Evolutionary conservation across 345 rosid species (phyloP).

Genomic region (Citrus unshiu): DNA sequence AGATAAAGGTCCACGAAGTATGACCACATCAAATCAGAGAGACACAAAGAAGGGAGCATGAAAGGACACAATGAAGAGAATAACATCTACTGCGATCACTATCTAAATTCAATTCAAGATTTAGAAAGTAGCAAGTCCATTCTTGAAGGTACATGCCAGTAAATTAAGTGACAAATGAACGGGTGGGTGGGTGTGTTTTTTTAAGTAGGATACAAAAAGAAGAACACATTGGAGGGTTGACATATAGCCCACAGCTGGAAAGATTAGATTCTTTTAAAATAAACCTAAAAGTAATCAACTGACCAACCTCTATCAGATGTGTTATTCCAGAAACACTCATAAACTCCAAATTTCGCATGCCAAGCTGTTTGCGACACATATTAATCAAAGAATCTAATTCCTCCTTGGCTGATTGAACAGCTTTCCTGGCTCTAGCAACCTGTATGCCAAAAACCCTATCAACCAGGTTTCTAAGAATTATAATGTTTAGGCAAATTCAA

Average conservation of each 20-base stretch:
- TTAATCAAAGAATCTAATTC: conserved; percentile 49
- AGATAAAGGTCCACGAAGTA: not conserved
- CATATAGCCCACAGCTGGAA: not conserved
- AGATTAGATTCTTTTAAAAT: not conserved
- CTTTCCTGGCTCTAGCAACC: conserved; percentile 68
- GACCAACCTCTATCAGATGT: conserved; percentile 61
- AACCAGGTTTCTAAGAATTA: not conserved
- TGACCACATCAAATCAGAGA: not conserved
- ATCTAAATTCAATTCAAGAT: not conserved
- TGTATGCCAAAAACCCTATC: conserved; percentile 23
- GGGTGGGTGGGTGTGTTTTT: not conserved
- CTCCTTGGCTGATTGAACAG: conserved; percentile 59
- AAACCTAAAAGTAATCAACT: conserved; percentile 1
- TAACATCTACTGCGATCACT: not conserved
- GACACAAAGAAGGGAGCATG: not conserved
- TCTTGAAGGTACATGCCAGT: not conserved
- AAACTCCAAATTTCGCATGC: conserved; percentile 48
- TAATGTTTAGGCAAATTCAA: not conserved
- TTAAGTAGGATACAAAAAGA: not conserved
- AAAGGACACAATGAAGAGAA: not conserved
- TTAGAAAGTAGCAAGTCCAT: not conserved
- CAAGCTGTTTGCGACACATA: conserved; percentile 46
- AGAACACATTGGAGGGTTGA: not conserved
- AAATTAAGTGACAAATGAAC: not conserved
- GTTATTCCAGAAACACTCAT: conserved; percentile 58